phyloP scores from a whole-genome alignment of 1,139 yeast species.

The Saccharomyces hybrid region DNA sequence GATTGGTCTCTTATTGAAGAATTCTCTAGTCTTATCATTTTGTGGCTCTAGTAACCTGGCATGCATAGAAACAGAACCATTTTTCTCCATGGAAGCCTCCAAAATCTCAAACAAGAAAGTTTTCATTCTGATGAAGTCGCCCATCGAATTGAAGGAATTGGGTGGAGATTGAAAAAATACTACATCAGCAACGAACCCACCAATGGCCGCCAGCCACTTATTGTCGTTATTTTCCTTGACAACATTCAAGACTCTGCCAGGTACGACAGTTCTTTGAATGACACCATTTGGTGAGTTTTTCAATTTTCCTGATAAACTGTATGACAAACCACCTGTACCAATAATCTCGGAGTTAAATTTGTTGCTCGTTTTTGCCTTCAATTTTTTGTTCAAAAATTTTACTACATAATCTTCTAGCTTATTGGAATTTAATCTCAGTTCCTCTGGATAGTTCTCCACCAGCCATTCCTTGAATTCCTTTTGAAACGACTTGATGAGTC shows the following conservation, averaged over 20 bases:
- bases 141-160: constrained; percentile 10
- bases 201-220: constrained; percentile 53
- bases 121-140: constrained; percentile 27
- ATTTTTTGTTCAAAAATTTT: constrained; percentile 31
- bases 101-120: constrained; percentile 26
- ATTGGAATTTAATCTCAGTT: constrained; percentile 24
- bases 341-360: constrained; percentile 33
- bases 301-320: constrained; percentile 63
- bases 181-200: constrained; percentile 56
- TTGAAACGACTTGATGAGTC: constrained; percentile 15
- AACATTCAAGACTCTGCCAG: constrained; percentile 58
- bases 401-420: constrained; percentile 35
- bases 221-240: constrained; percentile 33
- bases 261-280: constrained; percentile 49
- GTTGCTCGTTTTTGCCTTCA: constrained; percentile 12
- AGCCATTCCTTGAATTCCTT: constrained; percentile 38
- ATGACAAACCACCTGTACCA: constrained; percentile 71
- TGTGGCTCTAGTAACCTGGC: not conserved
- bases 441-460: constrained; percentile 35
- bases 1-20: not conserved
- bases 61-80: constrained; percentile 22
- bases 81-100: constrained; percentile 22
- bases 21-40: not conserved
- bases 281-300: constrained; percentile 71
- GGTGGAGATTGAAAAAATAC: constrained; percentile 18